Conservation (phyloP, 495 filamentous ascomycete species). For the Xylaria intraflava region DNA sequence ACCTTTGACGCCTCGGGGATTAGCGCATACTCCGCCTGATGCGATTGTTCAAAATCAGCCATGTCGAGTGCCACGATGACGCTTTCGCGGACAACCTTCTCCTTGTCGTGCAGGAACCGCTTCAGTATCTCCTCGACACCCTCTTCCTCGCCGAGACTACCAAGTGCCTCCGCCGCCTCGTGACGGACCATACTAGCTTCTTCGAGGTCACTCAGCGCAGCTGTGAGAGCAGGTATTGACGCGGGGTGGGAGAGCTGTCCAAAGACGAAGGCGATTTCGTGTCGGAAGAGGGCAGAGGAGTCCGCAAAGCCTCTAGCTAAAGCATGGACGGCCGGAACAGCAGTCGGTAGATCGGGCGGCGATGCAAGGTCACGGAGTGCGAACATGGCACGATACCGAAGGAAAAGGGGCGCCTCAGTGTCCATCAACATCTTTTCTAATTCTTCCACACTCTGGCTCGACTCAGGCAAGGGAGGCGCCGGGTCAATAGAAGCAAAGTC, state of each 20-base stretch:
- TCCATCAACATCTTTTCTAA: conserved; percentile 73
- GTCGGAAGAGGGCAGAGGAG: conserved; percentile 86
- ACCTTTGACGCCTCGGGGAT: conserved; percentile 54
- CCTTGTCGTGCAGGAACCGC: conserved; percentile 79
- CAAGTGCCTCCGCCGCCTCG: conserved; percentile 96
- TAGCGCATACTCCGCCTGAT: conserved; percentile 83
- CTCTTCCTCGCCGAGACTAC: conserved; percentile 86
- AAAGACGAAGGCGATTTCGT: conserved; percentile 98
- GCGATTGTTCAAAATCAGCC: conserved; percentile 92
- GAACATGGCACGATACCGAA: conserved; percentile 97
- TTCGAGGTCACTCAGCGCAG: conserved; percentile 64
- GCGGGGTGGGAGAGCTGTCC: conserved; percentile 92
- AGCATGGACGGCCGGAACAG: conserved; percentile 72
- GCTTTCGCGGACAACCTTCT: conserved; percentile 90
- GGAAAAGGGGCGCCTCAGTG: conserved; percentile 71
- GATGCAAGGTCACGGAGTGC: conserved; percentile 88
- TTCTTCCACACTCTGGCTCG: conserved; percentile 58
- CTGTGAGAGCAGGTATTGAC: conserved; percentile 83
- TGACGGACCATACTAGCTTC: conserved; percentile 96
- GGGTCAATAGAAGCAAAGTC: conserved; percentile 95
- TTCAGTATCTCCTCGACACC: conserved; percentile 82
- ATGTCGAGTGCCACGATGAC: conserved; percentile 94
- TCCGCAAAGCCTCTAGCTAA: conserved; percentile 84
- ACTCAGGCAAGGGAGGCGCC: conserved; percentile 75
- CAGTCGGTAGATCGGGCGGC: conserved; percentile 81